Percentiles rank a stretch among this genome's conserved stretches.
phyloP scores from a whole-genome alignment of 768 basidiomycete genomes.

The Lenzites betulinus region DNA sequence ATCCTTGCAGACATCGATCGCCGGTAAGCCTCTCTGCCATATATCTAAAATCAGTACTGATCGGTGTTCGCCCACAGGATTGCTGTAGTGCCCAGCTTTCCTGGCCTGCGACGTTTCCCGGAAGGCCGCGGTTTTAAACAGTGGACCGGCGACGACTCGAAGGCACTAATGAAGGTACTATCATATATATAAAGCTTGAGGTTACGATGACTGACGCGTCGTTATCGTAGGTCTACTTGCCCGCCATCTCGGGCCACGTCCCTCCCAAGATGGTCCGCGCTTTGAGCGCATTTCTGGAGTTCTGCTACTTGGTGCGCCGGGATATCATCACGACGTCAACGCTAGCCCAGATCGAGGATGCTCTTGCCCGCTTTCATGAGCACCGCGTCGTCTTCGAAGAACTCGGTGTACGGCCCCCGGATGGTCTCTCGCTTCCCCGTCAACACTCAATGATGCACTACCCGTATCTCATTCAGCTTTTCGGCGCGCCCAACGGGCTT shows the following conservation, averaged over 20 bases:
- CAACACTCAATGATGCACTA: constrained; percentile 27
- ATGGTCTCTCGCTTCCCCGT: constrained; percentile 26
- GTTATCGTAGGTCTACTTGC: constrained; percentile 25
- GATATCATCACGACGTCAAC: background rate
- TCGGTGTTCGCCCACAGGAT: too few relatives aligned
- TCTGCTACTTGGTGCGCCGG: constrained; percentile 27
- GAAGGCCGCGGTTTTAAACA: constrained; percentile 30
- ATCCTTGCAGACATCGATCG: constrained; percentile 24
- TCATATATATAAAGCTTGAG: background rate
- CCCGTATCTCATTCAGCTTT: constrained; percentile 14
- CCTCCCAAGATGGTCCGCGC: constrained; percentile 20
- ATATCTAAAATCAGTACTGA: too few relatives aligned
- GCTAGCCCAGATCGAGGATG: constrained; percentile 13
- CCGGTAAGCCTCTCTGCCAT: too few relatives aligned
- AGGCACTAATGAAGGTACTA: constrained; percentile 33
- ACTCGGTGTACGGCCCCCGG: constrained; percentile 13
- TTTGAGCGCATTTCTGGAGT: constrained; percentile 25
- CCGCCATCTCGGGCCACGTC: constrained; percentile 23
- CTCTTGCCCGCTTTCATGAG: constrained; percentile 17
- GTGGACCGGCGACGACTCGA: constrained; percentile 33
- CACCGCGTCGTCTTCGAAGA: constrained; percentile 19
- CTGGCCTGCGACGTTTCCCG: constrained; percentile 24
- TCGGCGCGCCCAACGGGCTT: constrained; percentile 29
- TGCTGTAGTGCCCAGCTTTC: constrained; percentile 20
- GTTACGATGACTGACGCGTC: background rate